Conservation (phyloP, 1,284 basidiomycete species). For the Puccinia hordei region DNA sequence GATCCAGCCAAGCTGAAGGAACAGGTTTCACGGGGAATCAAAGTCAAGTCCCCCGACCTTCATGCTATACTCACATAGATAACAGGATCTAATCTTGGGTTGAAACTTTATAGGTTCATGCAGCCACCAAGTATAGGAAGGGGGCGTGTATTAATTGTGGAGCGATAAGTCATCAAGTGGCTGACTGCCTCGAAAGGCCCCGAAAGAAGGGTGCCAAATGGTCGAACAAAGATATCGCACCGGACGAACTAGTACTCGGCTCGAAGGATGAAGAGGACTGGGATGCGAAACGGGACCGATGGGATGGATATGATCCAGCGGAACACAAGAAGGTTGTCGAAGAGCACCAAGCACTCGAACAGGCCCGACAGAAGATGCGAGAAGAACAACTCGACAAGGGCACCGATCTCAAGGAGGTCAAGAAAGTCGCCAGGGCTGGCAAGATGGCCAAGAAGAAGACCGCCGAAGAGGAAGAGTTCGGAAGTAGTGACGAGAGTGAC, state of each 20-base stretch:
- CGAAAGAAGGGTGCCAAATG: conserved; percentile 94
- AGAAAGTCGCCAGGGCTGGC: conserved; percentile 82
- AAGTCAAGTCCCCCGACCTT: conserved; percentile 60
- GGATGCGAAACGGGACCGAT: conserved; percentile 93
- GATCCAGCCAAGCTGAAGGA: conserved; percentile 73
- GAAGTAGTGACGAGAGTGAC: conserved; percentile 72
- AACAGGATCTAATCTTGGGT: not conserved
- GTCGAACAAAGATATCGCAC: conserved; percentile 83
- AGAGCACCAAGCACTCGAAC: conserved; percentile 90
- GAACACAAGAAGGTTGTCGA: conserved; percentile 85
- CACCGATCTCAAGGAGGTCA: conserved; percentile 70
- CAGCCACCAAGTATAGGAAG: conserved; percentile 92
- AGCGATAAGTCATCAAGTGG: conserved; percentile 85
- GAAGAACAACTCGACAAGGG: conserved; percentile 98
- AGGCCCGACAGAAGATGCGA: conserved; percentile 79
- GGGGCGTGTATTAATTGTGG: conserved; percentile 99
- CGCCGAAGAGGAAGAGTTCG: conserved; percentile 81
- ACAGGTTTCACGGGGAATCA: conserved; percentile 89
- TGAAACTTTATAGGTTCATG: conserved; percentile 66
- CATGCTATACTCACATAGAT: not conserved
- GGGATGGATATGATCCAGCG: conserved; percentile 94
- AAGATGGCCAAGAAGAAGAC: conserved; percentile 62
- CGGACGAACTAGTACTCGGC: conserved; percentile 81
- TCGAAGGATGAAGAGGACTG: conserved; percentile 66
- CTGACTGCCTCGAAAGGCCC: conserved; percentile 93